Base-by-base conservation (phyloP, 345 rosid species). In the Eucalyptus curtisii region DNA sequence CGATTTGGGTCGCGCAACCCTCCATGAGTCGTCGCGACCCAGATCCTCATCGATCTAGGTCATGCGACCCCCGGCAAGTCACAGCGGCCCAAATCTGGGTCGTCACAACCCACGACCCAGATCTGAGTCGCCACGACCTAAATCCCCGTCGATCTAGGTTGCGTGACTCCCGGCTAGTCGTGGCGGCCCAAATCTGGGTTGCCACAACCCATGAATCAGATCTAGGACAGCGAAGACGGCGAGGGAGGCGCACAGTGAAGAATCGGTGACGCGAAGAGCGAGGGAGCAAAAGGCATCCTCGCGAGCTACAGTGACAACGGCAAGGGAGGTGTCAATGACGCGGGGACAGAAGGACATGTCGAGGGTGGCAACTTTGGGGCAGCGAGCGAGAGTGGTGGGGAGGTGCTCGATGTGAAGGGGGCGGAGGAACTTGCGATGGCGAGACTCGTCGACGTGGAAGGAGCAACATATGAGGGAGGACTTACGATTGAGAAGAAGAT, bases 81-180 rank as follows among this genome's bases (percentile, higher is more conserved):
- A 0, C 3, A 8, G 8, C 4, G 3, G 2, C 53, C 20, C 22
- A 50, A 7, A 50, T 50, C 2, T 50, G 0, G 22, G 22, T 50
- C 1, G 8, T 22, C 53, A 50, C 53, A 17, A 50, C 9, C 53
- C 53, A 50, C 22, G 2, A 50, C 53, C 53, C 1, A 50, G 3
- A 50, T 17, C 0, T 50, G 9, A 50, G 53, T 50, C 8, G 8
- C 53, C 2, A 0, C 1, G 1, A 50, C 53, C 53, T 22, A 50
- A 3, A 50, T 50, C 53, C 53, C 17, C 1, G 4, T 8, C 1
- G 0, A 50, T 50, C 8, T 50, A 1, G 22, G 53, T 17, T 2
- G 0, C 0, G 9, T 4, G 2, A 50, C 3, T 22, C 53, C 1
- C 1, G 0, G 0, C 8, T 0, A 42, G 42, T 42, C 5, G 6